These are phyloP conservation scores for Syzygium aqueum DNA, from an alignment of 345 rosid species.

Conservation along the genomic window DNA sequence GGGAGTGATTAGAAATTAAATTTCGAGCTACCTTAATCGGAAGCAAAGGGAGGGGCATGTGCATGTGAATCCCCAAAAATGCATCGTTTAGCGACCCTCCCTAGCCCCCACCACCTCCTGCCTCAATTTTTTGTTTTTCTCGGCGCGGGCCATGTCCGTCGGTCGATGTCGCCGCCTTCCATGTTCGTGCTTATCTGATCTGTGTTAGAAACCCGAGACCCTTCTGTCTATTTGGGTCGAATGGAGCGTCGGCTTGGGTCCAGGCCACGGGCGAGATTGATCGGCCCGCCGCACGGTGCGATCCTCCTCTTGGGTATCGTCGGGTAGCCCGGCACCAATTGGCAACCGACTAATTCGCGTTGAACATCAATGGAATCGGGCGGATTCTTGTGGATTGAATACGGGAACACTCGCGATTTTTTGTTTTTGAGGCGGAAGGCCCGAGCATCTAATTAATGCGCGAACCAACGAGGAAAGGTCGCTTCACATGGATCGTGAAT, in stretches of 20 bases:
- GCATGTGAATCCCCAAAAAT: background rate
- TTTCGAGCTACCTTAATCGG: background rate
- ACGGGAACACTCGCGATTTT: no score
- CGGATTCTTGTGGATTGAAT: background rate
- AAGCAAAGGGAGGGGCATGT: background rate
- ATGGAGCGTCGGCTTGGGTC: background rate
- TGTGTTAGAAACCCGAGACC: background rate
- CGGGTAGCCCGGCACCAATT: background rate
- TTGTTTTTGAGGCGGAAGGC: background rate
- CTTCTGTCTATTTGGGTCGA: background rate
- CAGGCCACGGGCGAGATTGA: background rate
- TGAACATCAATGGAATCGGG: accelerated
- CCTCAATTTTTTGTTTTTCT: background rate
- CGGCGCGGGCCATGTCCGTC: background rate
- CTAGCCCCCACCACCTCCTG: background rate
- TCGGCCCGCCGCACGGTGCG: background rate
- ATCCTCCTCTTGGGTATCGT: background rate
- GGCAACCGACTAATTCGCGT: accelerated
- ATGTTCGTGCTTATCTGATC: no score
- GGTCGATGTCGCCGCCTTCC: background rate
- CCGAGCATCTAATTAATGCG: background rate
- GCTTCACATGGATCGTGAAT: background rate
- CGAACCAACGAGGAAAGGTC: background rate
- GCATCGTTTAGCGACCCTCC: background rate
- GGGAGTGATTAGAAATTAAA: no score